phyloP scores from a whole-genome alignment of 768 basidiomycete species.

The Leccinum variicolor region DNA sequence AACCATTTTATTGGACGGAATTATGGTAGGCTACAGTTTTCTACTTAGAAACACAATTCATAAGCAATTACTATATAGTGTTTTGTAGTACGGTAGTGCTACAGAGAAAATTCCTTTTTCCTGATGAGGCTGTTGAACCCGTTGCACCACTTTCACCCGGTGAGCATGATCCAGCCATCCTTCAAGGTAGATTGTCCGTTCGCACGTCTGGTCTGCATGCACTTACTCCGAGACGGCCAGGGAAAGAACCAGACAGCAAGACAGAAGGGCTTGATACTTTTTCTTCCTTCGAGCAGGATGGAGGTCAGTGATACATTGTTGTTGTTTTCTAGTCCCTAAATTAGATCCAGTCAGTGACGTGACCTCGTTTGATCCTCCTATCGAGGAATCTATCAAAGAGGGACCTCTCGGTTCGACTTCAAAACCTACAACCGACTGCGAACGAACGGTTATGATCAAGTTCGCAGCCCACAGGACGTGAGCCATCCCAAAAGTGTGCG shows the following conservation, averaged over 20 bases:
- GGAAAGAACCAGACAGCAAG: not conserved
- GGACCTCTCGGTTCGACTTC: not conserved
- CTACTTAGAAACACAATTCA: too few species aligned
- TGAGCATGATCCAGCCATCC: not conserved
- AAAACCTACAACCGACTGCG: not conserved
- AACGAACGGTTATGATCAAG: slow-evolving; percentile 1
- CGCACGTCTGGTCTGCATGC: not conserved
- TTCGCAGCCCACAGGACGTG: slow-evolving; percentile 20
- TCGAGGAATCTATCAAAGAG: slow-evolving; percentile 4
- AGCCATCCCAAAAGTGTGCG: not conserved
- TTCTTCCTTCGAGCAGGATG: slow-evolving; percentile 9
- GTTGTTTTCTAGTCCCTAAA: slow-evolving; percentile 2
- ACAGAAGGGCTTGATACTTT: not conserved
- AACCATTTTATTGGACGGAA: too few species aligned
- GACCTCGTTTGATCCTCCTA: not conserved
- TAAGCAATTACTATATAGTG: too few species aligned
- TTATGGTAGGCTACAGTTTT: too few species aligned
- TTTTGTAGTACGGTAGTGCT: too few species aligned
- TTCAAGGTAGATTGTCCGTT: slow-evolving; percentile 1
- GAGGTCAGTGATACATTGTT: not conserved
- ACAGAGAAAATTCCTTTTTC: too few species aligned
- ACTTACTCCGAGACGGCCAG: slow-evolving; percentile 4
- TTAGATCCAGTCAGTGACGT: slow-evolving; percentile 3
- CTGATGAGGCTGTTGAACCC: not conserved
- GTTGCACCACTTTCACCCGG: not conserved